Conservation (phyloP, 2,329 filamentous ascomycete species). For the Plectosphaerella sp. region DNA sequence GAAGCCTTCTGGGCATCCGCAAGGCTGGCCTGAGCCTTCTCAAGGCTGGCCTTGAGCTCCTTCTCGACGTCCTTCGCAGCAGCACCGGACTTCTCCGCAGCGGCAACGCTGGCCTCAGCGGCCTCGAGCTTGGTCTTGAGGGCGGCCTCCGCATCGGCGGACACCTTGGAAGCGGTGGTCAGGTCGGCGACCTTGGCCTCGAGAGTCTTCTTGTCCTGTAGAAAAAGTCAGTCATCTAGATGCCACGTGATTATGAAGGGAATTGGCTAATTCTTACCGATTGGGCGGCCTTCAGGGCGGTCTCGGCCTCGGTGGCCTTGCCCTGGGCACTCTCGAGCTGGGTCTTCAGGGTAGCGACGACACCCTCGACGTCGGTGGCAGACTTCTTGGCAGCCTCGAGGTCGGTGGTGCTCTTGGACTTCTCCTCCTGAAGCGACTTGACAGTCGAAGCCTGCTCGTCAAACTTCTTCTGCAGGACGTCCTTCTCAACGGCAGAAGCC, state of each 20-base stretch:
- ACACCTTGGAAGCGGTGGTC: background rate
- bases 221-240: background rate
- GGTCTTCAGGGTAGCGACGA: background rate
- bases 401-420: background rate
- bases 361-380: background rate
- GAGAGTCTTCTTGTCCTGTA: background rate
- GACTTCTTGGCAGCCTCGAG: background rate
- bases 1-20: background rate
- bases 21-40: background rate
- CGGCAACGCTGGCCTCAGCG: background rate
- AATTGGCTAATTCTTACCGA: background rate
- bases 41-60: conserved; percentile 8
- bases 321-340: background rate
- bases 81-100: conserved; percentile 1
- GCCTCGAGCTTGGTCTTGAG: background rate
- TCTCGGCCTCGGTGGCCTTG: background rate
- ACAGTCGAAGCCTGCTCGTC: background rate
- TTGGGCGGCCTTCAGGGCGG: background rate
- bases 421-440: background rate
- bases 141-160: background rate
- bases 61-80: conserved; percentile 12
- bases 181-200: background rate
- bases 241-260: too few species aligned
- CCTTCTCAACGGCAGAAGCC: background rate
- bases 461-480: background rate